Conservation (phyloP, 768 basidiomycete genomes). For the Trametes maxima region DNA sequence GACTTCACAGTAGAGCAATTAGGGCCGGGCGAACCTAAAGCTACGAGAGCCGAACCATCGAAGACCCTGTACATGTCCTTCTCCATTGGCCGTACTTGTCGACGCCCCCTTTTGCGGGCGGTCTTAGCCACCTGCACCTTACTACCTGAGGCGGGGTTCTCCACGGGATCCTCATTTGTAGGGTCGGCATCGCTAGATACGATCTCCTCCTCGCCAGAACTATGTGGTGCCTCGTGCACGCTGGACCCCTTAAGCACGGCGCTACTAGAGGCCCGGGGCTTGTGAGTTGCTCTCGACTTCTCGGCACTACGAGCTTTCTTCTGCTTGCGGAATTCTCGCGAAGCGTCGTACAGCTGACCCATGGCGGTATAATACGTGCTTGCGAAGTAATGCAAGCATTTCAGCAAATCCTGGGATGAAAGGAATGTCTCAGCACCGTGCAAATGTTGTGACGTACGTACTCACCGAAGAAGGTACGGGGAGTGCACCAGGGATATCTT, state of each 20-base stretch:
- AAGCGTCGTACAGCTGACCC: conserved; percentile 57
- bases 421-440: not conserved
- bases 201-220: conserved; percentile 22
- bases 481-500: conserved; percentile 9
- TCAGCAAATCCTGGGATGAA: conserved; percentile 48
- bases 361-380: conserved; percentile 61
- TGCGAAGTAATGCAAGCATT: conserved; percentile 53
- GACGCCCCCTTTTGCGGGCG: conserved; percentile 19
- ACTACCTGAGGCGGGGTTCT: conserved; percentile 14
- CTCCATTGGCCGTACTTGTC: conserved; percentile 23
- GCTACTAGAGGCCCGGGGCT: conserved; percentile 12
- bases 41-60: conserved; percentile 74
- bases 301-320: conserved; percentile 42
- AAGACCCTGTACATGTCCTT: conserved; percentile 76
- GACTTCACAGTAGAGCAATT: not conserved
- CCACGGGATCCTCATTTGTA: conserved; percentile 14
- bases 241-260: conserved; percentile 9
- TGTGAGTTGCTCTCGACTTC: conserved; percentile 36
- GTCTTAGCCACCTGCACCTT: conserved; percentile 4
- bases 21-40: conserved; percentile 52
- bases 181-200: not conserved
- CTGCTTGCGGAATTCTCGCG: conserved; percentile 36
- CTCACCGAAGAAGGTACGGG: conserved; percentile 55
- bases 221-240: conserved; percentile 19
- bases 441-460: not conserved